Evolutionary conservation across 495 filamentous ascomycete genomes (phyloP).

Genomic region (Hypoxylon cercidicola): DNA sequence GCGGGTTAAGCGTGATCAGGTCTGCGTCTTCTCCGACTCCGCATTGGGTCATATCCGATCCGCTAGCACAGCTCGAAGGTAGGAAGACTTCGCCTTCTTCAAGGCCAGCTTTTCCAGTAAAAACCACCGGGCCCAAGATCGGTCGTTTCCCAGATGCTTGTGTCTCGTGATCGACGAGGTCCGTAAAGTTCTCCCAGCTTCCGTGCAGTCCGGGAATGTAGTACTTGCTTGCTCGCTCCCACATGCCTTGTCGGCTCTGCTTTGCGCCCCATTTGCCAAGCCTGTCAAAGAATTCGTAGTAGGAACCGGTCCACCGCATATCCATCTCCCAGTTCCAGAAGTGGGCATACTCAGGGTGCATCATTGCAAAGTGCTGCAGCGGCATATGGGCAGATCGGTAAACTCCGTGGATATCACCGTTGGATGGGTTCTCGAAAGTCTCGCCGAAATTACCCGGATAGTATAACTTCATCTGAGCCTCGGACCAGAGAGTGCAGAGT

Average conservation of each 20-base stretch:
- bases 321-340: conserved; percentile 99
- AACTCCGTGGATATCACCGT: conserved; percentile 82
- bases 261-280: conserved; percentile 76
- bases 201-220: conserved; percentile 90
- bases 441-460: conserved; percentile 81
- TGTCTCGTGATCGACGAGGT: conserved; percentile 56
- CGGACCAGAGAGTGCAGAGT: conserved; percentile 91
- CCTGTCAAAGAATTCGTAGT: conserved; percentile 88
- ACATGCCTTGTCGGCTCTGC: conserved; percentile 85
- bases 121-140: conserved; percentile 81
- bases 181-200: conserved; percentile 85
- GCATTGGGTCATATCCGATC: conserved; percentile 77
- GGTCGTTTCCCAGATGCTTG: conserved; percentile 68
- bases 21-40: conserved; percentile 93
- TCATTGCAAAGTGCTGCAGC: conserved; percentile 89
- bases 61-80: conserved; percentile 63
- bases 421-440: conserved; percentile 65
- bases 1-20: conserved; percentile 91
- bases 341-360: conserved; percentile 90
- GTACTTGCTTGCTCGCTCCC: conserved; percentile 91
- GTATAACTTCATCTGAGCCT: conserved; percentile 86
- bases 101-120: conserved; percentile 64
- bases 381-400: conserved; percentile 92
- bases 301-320: conserved; percentile 89
- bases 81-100: conserved; percentile 69